Percentiles rank a stretch among this genome's conserved stretches.
Conservation (phyloP, 495 filamentous ascomycete species). For the Collariella sp. region DNA sequence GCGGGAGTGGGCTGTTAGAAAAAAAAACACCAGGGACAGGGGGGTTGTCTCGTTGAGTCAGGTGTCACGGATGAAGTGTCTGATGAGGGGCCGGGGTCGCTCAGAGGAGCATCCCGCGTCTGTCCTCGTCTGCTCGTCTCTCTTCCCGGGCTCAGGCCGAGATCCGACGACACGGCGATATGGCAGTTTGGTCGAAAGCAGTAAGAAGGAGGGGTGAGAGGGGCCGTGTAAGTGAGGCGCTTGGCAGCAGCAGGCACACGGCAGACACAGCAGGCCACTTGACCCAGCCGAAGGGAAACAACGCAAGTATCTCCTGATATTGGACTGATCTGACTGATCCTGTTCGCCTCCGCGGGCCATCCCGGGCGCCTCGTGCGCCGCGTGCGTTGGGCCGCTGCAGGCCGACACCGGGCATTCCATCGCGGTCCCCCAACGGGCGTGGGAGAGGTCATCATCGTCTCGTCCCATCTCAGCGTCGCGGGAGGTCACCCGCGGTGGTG, state of each 20-base stretch:
- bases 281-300: slow-evolving; percentile 3
- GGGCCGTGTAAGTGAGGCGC: neutral
- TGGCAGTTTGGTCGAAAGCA: too few relatives aligned
- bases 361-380: slow-evolving; percentile 6
- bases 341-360: slow-evolving; percentile 1
- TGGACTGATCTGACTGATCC: neutral
- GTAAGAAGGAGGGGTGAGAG: neutral
- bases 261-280: neutral
- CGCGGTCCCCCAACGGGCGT: neutral
- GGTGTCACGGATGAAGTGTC: neutral
- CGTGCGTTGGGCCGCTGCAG: slow-evolving; percentile 3
- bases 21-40: slow-evolving; percentile 7
- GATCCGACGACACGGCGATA: too few relatives aligned
- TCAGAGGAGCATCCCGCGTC: neutral
- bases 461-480: too few relatives aligned
- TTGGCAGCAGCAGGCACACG: neutral
- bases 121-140: too few relatives aligned
- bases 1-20: slow-evolving; percentile 12
- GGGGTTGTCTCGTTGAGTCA: slow-evolving; percentile 2
- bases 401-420: slow-evolving; percentile 12
- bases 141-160: too few relatives aligned
- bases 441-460: neutral
- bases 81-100: neutral
- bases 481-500: neutral
- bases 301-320: slow-evolving; percentile 10